Percentiles rank a stretch among this genome's conserved stretches.
Evolutionary conservation across 495 filamentous ascomycete species (phyloP).

Genomic region (Xylaria sp.): DNA sequence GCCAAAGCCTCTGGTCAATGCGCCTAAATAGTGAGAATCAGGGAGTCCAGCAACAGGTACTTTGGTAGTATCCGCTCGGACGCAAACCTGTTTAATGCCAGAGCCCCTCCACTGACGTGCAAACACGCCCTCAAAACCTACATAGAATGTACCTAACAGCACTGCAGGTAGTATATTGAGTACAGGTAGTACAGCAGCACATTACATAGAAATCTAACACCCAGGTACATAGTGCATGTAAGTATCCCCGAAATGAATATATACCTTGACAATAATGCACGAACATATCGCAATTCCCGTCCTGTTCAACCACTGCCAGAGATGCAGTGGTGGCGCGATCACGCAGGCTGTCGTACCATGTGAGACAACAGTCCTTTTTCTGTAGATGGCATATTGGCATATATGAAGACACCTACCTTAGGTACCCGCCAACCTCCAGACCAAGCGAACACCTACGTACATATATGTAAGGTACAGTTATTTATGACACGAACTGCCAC

Average conservation of each 20-base stretch:
- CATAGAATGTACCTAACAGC: no score
- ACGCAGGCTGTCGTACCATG: slow-evolving; percentile 23
- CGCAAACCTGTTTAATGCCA: background rate
- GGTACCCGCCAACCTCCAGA: background rate
- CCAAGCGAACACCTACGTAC: background rate
- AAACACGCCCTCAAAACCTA: background rate
- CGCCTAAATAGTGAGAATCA: background rate
- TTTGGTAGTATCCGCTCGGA: background rate
- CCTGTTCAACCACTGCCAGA: slow-evolving; percentile 1
- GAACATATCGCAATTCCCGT: background rate
- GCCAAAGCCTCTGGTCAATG: background rate
- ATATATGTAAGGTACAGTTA: slow-evolving; percentile 1
- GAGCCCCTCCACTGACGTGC: background rate
- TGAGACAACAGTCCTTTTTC: slow-evolving; percentile 16
- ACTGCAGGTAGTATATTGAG: no score
- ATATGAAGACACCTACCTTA: slow-evolving; percentile 15
- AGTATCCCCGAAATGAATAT: background rate
- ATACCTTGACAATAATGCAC: background rate
- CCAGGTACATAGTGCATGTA: background rate
- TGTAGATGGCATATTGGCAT: background rate
- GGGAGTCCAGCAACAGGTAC: background rate
- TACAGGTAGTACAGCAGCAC: no score
- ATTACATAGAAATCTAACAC: background rate
- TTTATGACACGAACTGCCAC: background rate
- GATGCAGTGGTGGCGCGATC: slow-evolving; percentile 15